These are phyloP conservation scores for Pinus taeda DNA, from an alignment of 75 land plant genomes.

Conservation along the genomic window DNA sequence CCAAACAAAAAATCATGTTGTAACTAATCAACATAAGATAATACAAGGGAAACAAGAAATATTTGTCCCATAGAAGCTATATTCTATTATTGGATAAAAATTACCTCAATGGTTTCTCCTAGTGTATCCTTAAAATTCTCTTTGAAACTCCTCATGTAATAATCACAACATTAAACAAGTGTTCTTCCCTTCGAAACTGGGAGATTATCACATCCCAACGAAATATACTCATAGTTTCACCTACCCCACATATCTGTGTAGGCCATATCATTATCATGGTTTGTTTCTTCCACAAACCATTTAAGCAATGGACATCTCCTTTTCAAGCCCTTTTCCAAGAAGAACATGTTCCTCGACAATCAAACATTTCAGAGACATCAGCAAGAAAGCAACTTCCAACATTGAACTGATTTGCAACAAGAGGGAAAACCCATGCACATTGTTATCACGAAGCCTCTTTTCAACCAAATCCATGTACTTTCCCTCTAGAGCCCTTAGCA, in stretches of 20 bases:
- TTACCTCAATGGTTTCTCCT: constrained; percentile 22
- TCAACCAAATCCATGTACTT: constrained; percentile 13
- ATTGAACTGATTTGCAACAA: too few relatives aligned
- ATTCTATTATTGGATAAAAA: background rate
- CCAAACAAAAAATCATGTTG: too few relatives aligned
- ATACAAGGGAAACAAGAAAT: too few relatives aligned
- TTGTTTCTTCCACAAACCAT: constrained; percentile 20
- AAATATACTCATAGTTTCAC: constrained; percentile 18
- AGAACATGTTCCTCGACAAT: too few relatives aligned
- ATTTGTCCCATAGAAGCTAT: too few relatives aligned
- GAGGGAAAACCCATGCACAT: background rate
- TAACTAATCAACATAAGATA: too few relatives aligned
- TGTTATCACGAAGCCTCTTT: background rate
- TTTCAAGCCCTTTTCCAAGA: too few relatives aligned
- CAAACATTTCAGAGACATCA: too few relatives aligned
- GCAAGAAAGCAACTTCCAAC: too few relatives aligned
- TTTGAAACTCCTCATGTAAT: constrained; percentile 26
- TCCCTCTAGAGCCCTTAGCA: constrained; percentile 9
- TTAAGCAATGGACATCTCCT: constrained; percentile 9
- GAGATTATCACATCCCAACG: constrained; percentile 20
- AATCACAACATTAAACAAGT: constrained; percentile 22
- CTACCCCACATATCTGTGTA: constrained; percentile 16
- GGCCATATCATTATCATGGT: constrained; percentile 16
- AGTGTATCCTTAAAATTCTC: constrained; percentile 15
- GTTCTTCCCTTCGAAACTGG: constrained; percentile 25